These are phyloP conservation scores for Cyberlindnera euphorbiae DNA, from an alignment of 805 yeast genomes.

Conservation along the genomic window DNA sequence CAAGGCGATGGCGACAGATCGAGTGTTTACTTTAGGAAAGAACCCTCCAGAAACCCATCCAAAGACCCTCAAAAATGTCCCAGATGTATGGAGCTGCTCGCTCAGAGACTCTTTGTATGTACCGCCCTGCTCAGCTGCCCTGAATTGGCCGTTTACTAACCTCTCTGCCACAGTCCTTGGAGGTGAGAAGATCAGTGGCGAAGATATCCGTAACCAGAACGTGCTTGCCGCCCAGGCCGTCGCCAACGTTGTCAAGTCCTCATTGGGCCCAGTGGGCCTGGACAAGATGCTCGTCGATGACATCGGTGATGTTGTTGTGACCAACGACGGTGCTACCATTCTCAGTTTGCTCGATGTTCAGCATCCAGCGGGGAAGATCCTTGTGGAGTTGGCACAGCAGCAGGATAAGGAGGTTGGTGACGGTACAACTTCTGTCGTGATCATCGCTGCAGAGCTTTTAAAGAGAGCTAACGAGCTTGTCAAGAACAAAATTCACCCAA, in stretches of 20 bases:
- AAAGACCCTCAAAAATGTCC: constrained; percentile 33
- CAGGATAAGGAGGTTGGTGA: constrained; percentile 99
- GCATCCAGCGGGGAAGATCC: constrained; percentile 97
- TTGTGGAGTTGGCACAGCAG: constrained; percentile 96
- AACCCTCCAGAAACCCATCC: background rate
- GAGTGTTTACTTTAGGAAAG: background rate
- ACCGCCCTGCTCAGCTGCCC: background rate
- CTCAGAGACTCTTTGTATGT: constrained; percentile 78
- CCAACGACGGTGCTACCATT: constrained; percentile 98
- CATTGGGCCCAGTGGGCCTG: constrained; percentile 96
- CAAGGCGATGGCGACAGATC: constrained; percentile 3
- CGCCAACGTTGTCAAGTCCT: constrained; percentile 93
- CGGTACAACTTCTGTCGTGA: constrained; percentile 96
- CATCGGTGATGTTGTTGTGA: constrained; percentile 97
- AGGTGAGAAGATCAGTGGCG: constrained; percentile 94
- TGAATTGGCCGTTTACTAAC: too few relatives aligned
- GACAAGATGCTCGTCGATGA: constrained; percentile 99
- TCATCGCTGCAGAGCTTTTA: constrained; percentile 88
- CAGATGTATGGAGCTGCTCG: constrained; percentile 75
- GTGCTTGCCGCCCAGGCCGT: constrained; percentile 98
- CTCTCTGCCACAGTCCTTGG: constrained; percentile 84
- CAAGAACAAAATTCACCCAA: constrained; percentile 92
- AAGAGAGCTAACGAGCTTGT: constrained; percentile 93
- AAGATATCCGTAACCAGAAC: constrained; percentile 93
- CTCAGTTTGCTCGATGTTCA: constrained; percentile 87